phyloP scores from a whole-genome alignment of 2,329 filamentous ascomycete species.

The Acrocalymma vagum region DNA sequence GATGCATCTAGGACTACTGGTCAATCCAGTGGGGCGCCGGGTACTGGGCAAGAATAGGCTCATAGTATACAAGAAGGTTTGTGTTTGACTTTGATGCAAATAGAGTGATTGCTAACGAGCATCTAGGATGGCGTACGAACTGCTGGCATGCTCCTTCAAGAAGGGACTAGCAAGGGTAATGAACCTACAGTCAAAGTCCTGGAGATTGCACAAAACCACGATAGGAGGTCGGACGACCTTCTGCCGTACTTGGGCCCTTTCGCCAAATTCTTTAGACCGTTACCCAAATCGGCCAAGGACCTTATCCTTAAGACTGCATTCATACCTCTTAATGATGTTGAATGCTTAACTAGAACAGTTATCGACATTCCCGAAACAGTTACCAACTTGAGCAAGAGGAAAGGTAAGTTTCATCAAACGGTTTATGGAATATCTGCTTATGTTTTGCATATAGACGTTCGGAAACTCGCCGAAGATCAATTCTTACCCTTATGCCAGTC shows the following conservation, averaged over 20 bases:
- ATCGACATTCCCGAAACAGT: constrained; percentile 60
- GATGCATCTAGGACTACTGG: constrained; percentile 77
- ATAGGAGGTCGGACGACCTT: constrained; percentile 82
- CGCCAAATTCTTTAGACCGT: constrained; percentile 69
- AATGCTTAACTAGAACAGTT: constrained; percentile 79
- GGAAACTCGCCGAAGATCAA: constrained; percentile 71
- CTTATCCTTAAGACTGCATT: constrained; percentile 74
- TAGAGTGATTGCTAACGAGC: constrained; percentile 24
- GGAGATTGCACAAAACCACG: constrained; percentile 75
- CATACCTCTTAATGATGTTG: constrained; percentile 79
- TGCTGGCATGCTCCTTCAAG: constrained; percentile 79
- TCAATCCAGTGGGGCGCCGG: constrained; percentile 82
- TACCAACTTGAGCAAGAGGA: constrained; percentile 56
- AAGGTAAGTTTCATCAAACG: constrained; percentile 53
- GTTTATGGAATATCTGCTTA: too few relatives aligned
- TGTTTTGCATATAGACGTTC: constrained; percentile 58
- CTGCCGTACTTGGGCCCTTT: constrained; percentile 82
- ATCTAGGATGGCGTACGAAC: constrained; percentile 79
- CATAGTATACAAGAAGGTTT: constrained; percentile 77
- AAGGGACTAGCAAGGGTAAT: constrained; percentile 73
- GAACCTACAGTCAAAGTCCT: constrained; percentile 79
- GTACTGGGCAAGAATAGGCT: constrained; percentile 80
- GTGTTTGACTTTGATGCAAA: neutral
- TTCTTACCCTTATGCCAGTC: constrained; percentile 74
- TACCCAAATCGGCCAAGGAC: constrained; percentile 73